Conservation (phyloP, 1,139 yeast species). For the Lodderomyces pseudojiufengensis region DNA sequence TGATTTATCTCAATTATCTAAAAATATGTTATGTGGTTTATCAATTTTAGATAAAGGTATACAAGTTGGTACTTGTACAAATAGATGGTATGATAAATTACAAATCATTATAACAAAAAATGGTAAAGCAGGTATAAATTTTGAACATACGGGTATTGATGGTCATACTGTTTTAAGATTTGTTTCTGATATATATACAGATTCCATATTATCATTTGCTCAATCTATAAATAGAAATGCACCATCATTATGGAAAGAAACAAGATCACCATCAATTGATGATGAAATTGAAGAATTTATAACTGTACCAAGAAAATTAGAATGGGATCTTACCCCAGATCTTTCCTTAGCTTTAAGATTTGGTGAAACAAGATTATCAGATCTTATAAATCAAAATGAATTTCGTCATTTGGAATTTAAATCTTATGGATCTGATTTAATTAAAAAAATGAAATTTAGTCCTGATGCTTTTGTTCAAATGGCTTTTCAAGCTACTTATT, state of each 20-base stretch:
- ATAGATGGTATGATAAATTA: constrained; percentile 91
- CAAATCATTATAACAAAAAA: constrained; percentile 87
- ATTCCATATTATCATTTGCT: constrained; percentile 83
- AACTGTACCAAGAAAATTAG: constrained; percentile 79
- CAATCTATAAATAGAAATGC: constrained; percentile 76
- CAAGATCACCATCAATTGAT: constrained; percentile 5
- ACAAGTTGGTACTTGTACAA: constrained; percentile 91
- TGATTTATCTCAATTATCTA: constrained; percentile 65
- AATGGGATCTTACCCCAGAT: constrained; percentile 81
- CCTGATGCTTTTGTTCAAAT: constrained; percentile 95
- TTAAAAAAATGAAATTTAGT: constrained; percentile 81
- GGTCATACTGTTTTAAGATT: constrained; percentile 89
- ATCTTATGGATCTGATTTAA: constrained; percentile 69
- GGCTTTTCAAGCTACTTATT: constrained; percentile 92
- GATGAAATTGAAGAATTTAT: constrained; percentile 37
- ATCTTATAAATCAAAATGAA: constrained; percentile 85
- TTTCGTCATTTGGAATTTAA: constrained; percentile 77
- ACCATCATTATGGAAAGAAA: constrained; percentile 63
- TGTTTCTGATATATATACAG: constrained; percentile 88
- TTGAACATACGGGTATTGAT: constrained; percentile 94
- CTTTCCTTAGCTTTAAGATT: constrained; percentile 76
- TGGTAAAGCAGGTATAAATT: constrained; percentile 90
- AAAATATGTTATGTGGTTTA: constrained; percentile 84
- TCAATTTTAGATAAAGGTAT: constrained; percentile 78
- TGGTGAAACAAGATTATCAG: constrained; percentile 87